These are phyloP conservation scores for Parasarocladium wereldwijsianum DNA, from an alignment of 2,329 filamentous ascomycete genomes.

Conservation along the genomic window DNA sequence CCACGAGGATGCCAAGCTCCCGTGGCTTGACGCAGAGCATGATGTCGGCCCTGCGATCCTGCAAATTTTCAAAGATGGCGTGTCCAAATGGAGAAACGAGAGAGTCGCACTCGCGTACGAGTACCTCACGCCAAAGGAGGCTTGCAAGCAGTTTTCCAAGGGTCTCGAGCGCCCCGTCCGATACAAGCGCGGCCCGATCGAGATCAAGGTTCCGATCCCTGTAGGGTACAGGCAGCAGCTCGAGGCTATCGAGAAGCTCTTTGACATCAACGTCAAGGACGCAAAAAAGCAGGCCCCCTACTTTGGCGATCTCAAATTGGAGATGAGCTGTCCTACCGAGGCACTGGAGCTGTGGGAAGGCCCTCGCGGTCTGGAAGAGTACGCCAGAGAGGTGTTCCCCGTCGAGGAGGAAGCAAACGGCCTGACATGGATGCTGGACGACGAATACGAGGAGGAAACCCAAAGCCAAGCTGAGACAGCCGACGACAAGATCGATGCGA, in stretches of 20 bases:
- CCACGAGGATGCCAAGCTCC: conserved; percentile 73
- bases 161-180: conserved; percentile 65
- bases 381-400: conserved; percentile 84
- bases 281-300: conserved; percentile 45
- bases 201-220: conserved; percentile 75
- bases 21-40: conserved; percentile 93
- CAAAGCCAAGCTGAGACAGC: conserved; percentile 12
- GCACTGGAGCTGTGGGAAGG: conserved; percentile 83
- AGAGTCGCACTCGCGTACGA: conserved; percentile 84
- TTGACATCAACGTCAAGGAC: conserved; percentile 34
- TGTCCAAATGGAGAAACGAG: conserved; percentile 64
- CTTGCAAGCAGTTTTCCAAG: conserved; percentile 63
- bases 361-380: conserved; percentile 81
- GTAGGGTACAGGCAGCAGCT: conserved; percentile 81
- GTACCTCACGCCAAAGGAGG: conserved; percentile 69
- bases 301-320: conserved; percentile 42
- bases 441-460: conserved; percentile 24
- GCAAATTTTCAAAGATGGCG: conserved; percentile 90
- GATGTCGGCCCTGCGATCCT: conserved; percentile 85
- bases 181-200: conserved; percentile 67
- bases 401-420: conserved; percentile 92
- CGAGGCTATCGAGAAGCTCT: conserved; percentile 49
- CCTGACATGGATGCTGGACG: conserved; percentile 73
- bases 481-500: conserved; percentile 17
- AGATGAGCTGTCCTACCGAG: conserved; percentile 53